Conservation (phyloP, 352 stramenopile species). For the Phytophthora foliorum region DNA sequence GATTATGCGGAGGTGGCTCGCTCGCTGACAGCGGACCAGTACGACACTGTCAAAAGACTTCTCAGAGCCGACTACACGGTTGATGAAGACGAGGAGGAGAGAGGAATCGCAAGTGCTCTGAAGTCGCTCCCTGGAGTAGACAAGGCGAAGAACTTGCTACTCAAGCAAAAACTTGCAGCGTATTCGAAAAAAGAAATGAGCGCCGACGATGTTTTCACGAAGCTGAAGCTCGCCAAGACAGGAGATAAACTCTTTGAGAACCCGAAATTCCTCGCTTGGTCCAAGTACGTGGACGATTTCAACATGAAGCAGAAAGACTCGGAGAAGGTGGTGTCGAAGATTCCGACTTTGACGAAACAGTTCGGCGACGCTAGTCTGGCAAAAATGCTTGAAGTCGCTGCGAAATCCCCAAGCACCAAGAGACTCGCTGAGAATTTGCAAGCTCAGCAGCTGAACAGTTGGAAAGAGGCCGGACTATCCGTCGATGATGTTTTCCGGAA, state of each 20-base stretch:
- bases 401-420: background rate
- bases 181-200: background rate
- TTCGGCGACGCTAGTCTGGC: background rate
- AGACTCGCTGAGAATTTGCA: constrained; percentile 1
- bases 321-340: constrained; percentile 1
- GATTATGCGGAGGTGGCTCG: background rate
- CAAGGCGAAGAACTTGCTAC: background rate
- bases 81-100: background rate
- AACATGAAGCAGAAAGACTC: constrained; percentile 2
- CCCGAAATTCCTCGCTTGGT: constrained; percentile 7
- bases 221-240: constrained; percentile 5
- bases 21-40: background rate
- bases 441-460: background rate
- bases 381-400: background rate
- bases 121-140: background rate
- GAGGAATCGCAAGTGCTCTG: background rate
- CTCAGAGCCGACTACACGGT: background rate
- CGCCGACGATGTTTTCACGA: background rate
- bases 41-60: background rate
- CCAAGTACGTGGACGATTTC: constrained; percentile 16
- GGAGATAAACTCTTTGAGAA: constrained; percentile 9
- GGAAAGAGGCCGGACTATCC: background rate
- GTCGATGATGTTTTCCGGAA: background rate
- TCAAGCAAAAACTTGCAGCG: background rate
- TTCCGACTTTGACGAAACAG: background rate